Evolutionary conservation across 306 rosid species (phyloP).

Genomic region (Dalbergia cultrata): DNA sequence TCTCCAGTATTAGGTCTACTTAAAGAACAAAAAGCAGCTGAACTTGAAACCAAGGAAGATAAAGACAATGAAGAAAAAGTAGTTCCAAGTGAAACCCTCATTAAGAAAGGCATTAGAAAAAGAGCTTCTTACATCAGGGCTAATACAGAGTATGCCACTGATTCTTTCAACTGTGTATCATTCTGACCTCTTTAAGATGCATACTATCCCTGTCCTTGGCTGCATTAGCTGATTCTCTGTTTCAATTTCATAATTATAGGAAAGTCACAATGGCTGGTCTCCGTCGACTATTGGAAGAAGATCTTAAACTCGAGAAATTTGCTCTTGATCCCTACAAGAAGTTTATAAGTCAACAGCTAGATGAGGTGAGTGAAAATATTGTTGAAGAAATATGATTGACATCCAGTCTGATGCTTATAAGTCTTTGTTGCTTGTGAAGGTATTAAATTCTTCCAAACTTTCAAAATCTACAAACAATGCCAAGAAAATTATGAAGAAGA

Average conservation of each 20-base stretch:
- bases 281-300: conserved; percentile 90
- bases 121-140: conserved; percentile 75
- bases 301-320: conserved; percentile 73
- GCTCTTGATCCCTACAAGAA: conserved; percentile 81
- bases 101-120: conserved; percentile 77
- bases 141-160: conserved; percentile 82
- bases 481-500: conserved; percentile 65
- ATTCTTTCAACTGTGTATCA: conserved; percentile 34
- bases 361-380: conserved; percentile 62
- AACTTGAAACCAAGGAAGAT: conserved; percentile 56
- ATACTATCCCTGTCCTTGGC: conserved; percentile 9
- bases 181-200: conserved; percentile 17
- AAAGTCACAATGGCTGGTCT: conserved; percentile 79
- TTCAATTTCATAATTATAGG: conserved; percentile 53
- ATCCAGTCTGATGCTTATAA: conserved; percentile 10
- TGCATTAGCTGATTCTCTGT: not conserved
- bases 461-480: conserved; percentile 51
- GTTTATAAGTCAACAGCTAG: conserved; percentile 78
- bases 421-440: conserved; percentile 55
- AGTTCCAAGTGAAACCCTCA: conserved; percentile 65
- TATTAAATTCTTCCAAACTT: conserved; percentile 60
- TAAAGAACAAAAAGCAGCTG: conserved; percentile 57
- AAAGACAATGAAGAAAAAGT: conserved; percentile 59
- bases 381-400: conserved; percentile 21
- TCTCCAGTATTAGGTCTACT: conserved; percentile 81